A percentile compares a stretch with the other conserved stretches of the same genome.
These are phyloP conservation scores for Acanthamoeba sp. DNA, from an alignment of 208 protist species.

Conservation along the genomic window DNA sequence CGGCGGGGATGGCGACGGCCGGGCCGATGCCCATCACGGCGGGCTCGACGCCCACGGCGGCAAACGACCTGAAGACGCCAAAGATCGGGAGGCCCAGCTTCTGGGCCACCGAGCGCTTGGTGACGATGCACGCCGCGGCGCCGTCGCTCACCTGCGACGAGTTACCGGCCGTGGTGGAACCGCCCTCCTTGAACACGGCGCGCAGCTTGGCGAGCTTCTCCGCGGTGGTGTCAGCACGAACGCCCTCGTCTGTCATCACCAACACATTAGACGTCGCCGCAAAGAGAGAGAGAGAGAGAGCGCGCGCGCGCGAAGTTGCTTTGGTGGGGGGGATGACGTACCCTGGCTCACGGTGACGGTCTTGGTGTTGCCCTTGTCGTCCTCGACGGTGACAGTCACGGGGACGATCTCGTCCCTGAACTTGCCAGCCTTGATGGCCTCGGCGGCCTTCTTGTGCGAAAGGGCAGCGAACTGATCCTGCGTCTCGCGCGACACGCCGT, in stretches of 20 bases:
- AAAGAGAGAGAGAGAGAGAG: no score
- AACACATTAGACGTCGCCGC: neutral
- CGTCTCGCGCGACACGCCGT: conserved; percentile 82
- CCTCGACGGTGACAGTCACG: conserved; percentile 76
- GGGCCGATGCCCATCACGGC: conserved; percentile 86
- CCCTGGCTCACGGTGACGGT: conserved; percentile 75
- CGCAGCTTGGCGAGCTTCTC: conserved; percentile 83
- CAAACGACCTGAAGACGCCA: conserved; percentile 75
- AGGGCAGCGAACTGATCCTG: conserved; percentile 82
- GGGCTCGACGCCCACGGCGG: conserved; percentile 77
- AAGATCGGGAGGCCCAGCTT: conserved; percentile 81
- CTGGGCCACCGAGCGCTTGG: conserved; percentile 70
- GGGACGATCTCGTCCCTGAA: conserved; percentile 83
- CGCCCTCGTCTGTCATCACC: conserved; percentile 85
- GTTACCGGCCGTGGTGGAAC: conserved; percentile 90
- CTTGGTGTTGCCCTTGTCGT: conserved; percentile 80
- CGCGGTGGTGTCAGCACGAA: conserved; percentile 78
- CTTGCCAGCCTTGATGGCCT: conserved; percentile 81
- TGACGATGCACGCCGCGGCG: conserved; percentile 78
- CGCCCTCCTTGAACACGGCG: conserved; percentile 82
- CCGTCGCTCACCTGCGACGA: conserved; percentile 89
- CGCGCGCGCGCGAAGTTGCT: no score
- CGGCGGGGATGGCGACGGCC: conserved; percentile 83
- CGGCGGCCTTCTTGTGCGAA: conserved; percentile 86
- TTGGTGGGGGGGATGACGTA: neutral